Base-by-base conservation (phyloP, 306 rosid genomes). In the Glycine soja region DNA sequence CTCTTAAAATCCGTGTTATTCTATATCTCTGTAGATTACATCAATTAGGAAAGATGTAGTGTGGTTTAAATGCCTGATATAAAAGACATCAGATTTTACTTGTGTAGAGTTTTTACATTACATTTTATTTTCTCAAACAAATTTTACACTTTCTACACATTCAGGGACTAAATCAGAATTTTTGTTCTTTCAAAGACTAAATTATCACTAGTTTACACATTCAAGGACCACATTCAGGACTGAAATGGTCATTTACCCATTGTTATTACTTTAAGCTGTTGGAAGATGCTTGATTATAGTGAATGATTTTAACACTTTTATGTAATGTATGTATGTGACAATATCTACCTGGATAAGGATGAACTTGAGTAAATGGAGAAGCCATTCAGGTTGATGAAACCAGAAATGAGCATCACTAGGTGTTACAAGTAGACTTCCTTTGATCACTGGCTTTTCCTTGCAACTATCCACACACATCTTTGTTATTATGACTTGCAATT, bases 351-450 rank as follows among this genome's bases (percentile, higher is more conserved):
- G 92, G 34, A 90, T 84, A 10, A 89, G 88, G 74, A 87, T 88
- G 54, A 90, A 81, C 50, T 92, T 88, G 74, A 92, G 70, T 24
- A 89, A 79, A 78, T 79, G 81, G 68, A 92, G 93, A 83, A 92
- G 88, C 90, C 90, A 90, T 8, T 80, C 52, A 8, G 97, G 97
- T 71, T 75, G 51, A 63, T 86, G 82, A 70, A 90, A 90, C 94
- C 94, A 90, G 76, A 89, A 92, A 70, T 86, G 71, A 7, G 82
- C 78, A 83, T 92, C 85, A 24, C 82, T 86, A 11, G 90, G 94
- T 76, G 70, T 85, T 59, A 92, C 94, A 50, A 88, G 66, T 69
- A 89, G 8, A 12, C 85, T 72, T 81, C 97, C 97, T 73, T 48
- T 80, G 67, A 82, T 84, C 32, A 92, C 90, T 6, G 85, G 77